Percentiles rank a stretch among this genome's conserved stretches.
Conservation (phyloP, 2,329 filamentous ascomycete genomes). For the Hypoxylon sp. region DNA sequence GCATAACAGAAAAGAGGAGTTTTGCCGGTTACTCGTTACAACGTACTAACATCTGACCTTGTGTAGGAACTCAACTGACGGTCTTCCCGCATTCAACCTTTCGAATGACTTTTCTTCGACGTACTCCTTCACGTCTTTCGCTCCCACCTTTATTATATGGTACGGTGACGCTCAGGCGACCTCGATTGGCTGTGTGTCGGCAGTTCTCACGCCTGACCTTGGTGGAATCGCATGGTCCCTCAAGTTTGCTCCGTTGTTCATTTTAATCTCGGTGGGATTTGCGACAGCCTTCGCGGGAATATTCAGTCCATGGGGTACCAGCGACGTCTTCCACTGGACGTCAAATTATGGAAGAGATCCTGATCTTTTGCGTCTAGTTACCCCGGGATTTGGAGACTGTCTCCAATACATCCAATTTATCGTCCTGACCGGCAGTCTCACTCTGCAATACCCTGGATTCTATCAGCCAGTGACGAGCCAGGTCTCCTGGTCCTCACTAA, state of each 20-base stretch:
- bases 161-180: constrained; percentile 77
- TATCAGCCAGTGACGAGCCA: constrained; percentile 94
- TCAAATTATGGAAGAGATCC: constrained; percentile 97
- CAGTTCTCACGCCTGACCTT: constrained; percentile 87
- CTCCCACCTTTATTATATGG: constrained; percentile 79
- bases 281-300: constrained; percentile 89
- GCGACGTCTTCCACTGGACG: constrained; percentile 94
- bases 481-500: constrained; percentile 87
- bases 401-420: constrained; percentile 97
- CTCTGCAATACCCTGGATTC: constrained; percentile 91
- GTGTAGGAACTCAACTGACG: constrained; percentile 49
- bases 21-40: constrained; percentile 9
- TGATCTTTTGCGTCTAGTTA: constrained; percentile 91
- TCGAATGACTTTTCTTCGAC: constrained; percentile 82
- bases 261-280: constrained; percentile 84
- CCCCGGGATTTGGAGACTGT: constrained; percentile 96
- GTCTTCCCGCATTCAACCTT: constrained; percentile 80
- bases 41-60: constrained; percentile 33
- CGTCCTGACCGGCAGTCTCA: constrained; percentile 87
- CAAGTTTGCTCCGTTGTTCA: constrained; percentile 81
- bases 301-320: constrained; percentile 93
- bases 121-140: constrained; percentile 88
- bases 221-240: constrained; percentile 79
- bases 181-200: constrained; percentile 83
- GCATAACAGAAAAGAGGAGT: background rate